These are phyloP conservation scores for Hemileccinum impolitum DNA, from an alignment of 768 basidiomycete species.

Conservation along the genomic window DNA sequence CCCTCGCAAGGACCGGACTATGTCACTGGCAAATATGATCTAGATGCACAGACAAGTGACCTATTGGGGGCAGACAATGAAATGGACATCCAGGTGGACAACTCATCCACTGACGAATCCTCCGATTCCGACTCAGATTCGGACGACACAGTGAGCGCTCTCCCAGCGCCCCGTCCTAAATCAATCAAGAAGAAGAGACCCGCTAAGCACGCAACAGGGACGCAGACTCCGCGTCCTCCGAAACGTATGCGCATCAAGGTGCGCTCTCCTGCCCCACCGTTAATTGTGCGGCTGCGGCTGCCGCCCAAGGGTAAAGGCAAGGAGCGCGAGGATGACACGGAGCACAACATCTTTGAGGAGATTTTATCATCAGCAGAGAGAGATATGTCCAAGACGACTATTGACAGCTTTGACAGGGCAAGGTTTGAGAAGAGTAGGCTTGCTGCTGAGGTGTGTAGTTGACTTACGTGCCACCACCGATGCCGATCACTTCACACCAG, in stretches of 20 bases:
- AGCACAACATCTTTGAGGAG: constrained; percentile 77
- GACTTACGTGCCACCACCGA: neutral
- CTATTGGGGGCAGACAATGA: constrained; percentile 23
- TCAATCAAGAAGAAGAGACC: constrained; percentile 30
- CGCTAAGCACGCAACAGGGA: constrained; percentile 22
- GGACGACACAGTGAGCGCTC: constrained; percentile 19
- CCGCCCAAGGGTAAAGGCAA: constrained; percentile 65
- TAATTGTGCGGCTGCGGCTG: constrained; percentile 51
- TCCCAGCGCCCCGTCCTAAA: constrained; percentile 9
- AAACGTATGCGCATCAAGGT: constrained; percentile 50
- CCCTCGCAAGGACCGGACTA: constrained; percentile 31
- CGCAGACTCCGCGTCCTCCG: constrained; percentile 28
- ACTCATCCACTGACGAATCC: constrained; percentile 33
- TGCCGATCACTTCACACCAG: constrained; percentile 28
- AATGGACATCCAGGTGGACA: constrained; percentile 35
- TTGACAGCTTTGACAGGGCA: constrained; percentile 56
- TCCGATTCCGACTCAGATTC: constrained; percentile 31
- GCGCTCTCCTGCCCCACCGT: constrained; percentile 32
- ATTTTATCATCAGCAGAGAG: constrained; percentile 66
- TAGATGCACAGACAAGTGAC: constrained; percentile 31
- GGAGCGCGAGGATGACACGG: constrained; percentile 62
- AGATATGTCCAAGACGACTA: constrained; percentile 66
- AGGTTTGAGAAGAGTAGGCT: constrained; percentile 70
- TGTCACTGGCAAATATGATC: constrained; percentile 18
- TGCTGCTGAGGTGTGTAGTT: constrained; percentile 65